These are phyloP conservation scores for Podospora australis DNA, from an alignment of 495 filamentous ascomycete species.

Conservation along the genomic window DNA sequence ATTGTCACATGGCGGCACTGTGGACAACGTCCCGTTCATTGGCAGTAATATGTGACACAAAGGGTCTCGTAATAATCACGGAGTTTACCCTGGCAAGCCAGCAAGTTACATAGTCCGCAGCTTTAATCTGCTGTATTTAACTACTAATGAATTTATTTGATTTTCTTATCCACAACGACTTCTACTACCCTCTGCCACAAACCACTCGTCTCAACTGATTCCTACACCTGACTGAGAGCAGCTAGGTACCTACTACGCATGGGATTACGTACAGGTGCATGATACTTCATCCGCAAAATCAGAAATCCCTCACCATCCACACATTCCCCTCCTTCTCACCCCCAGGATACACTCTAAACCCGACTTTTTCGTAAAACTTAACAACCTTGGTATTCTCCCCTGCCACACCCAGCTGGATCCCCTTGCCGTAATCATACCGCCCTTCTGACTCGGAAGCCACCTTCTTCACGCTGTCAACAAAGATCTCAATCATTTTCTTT, in stretches of 20 bases:
- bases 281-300: too few species aligned
- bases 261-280: too few species aligned
- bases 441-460: constrained; percentile 12
- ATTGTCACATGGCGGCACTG: too few species aligned
- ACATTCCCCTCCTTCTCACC: constrained; percentile 30
- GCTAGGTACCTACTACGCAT: too few species aligned
- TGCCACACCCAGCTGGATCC: constrained; percentile 31
- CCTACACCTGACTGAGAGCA: not conserved
- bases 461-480: constrained; percentile 28
- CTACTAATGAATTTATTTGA: not conserved
- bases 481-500: constrained; percentile 29
- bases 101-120: too few species aligned
- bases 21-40: too few species aligned
- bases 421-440: constrained; percentile 23
- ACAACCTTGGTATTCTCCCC: constrained; percentile 40
- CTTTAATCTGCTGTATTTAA: not conserved
- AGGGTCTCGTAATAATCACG: too few species aligned
- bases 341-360: constrained; percentile 30
- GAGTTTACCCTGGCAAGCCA: not conserved
- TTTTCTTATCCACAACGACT: not conserved
- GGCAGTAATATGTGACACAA: too few species aligned
- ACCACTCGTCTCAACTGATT: too few species aligned
- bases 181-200: too few species aligned
- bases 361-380: constrained; percentile 35
- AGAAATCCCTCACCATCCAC: constrained; percentile 37